These are phyloP conservation scores for Metroxylon sagu DNA, from an alignment of 176 grass and related monocot genomes.

Conservation along the genomic window DNA sequence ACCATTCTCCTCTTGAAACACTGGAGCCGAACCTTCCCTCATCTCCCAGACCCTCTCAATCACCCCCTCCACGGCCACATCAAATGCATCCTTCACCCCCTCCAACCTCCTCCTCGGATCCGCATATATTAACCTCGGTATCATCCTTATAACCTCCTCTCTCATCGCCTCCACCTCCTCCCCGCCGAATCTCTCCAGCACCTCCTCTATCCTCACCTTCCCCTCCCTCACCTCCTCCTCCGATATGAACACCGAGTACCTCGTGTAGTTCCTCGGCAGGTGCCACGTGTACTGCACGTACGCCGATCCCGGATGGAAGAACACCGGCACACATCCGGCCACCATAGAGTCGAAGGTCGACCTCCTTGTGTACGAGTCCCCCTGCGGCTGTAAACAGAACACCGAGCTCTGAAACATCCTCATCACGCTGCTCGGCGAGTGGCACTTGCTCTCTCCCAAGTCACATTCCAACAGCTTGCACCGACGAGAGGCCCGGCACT, in stretches of 20 bases:
- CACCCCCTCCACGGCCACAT: conserved; percentile 36
- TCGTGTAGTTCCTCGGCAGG: conserved; percentile 31
- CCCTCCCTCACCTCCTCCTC: conserved; percentile 47
- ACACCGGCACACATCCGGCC: conserved; percentile 62
- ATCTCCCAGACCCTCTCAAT: conserved; percentile 35
- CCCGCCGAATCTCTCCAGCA: conserved; percentile 24
- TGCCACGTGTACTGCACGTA: conserved; percentile 55
- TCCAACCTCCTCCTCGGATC: conserved; percentile 13
- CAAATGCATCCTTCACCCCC: conserved; percentile 40
- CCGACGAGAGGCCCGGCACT: conserved; percentile 35
- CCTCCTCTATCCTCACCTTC: conserved; percentile 43
- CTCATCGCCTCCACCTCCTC: conserved; percentile 42
- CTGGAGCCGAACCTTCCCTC: conserved; percentile 1
- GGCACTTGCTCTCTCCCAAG: conserved; percentile 25
- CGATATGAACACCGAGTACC: conserved; percentile 56
- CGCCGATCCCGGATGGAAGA: conserved; percentile 54
- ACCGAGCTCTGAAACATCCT: conserved; percentile 34
- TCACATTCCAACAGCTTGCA: conserved; percentile 45
- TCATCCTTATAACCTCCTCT: conserved; percentile 54
- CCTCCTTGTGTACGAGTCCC: conserved; percentile 54
- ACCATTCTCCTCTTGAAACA: not conserved
- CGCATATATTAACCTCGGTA: conserved; percentile 47
- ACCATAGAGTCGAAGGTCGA: conserved; percentile 61
- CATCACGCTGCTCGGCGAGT: conserved; percentile 28
- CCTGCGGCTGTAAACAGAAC: conserved; percentile 60